Percentiles rank a stretch among this genome's conserved stretches.
Evolutionary conservation across 2,329 filamentous ascomycete species (phyloP).

Genomic region (Xylariales sp.): DNA sequence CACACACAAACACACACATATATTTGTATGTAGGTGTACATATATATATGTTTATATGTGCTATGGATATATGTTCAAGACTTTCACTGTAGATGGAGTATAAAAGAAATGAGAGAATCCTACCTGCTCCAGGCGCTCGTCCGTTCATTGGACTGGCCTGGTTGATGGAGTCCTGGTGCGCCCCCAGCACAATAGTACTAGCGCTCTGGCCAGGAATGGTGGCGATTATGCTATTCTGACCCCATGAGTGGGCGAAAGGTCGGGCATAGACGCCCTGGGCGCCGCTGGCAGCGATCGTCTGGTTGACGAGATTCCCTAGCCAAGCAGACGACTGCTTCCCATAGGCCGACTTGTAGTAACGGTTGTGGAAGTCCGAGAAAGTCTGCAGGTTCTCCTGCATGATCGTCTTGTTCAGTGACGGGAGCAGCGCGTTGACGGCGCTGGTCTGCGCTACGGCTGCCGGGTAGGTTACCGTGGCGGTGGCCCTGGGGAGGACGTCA

Average conservation of each 20-base stretch:
- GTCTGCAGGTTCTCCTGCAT: constrained; percentile 63
- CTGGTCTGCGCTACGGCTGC: constrained; percentile 51
- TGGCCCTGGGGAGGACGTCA: constrained; percentile 34
- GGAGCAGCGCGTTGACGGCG: constrained; percentile 52
- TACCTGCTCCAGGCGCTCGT: constrained; percentile 66
- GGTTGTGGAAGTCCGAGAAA: constrained; percentile 62
- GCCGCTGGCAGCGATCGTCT: constrained; percentile 56
- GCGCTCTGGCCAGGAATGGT: constrained; percentile 69
- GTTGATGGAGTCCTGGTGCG: constrained; percentile 79
- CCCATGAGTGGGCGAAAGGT: constrained; percentile 67
- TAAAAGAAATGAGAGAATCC: too few relatives aligned
- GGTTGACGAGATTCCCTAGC: constrained; percentile 63
- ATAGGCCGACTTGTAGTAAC: constrained; percentile 61
- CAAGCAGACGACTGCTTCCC: constrained; percentile 72
- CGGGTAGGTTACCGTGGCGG: constrained; percentile 44
- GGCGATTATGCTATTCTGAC: constrained; percentile 73
- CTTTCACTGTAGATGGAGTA: too few relatives aligned
- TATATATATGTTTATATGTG: too few relatives aligned
- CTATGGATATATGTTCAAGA: too few relatives aligned
- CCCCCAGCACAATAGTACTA: constrained; percentile 72
- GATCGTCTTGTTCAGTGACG: constrained; percentile 57
- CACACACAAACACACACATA: too few relatives aligned
- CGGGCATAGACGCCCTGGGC: constrained; percentile 57
- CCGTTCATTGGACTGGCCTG: constrained; percentile 66
- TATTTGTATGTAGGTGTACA: too few relatives aligned